Percentiles rank a stretch among this genome's conserved stretches.
Evolutionary conservation across 176 grass and related monocot species (phyloP).

Genomic region (Echinochloa phyllopogon): DNA sequence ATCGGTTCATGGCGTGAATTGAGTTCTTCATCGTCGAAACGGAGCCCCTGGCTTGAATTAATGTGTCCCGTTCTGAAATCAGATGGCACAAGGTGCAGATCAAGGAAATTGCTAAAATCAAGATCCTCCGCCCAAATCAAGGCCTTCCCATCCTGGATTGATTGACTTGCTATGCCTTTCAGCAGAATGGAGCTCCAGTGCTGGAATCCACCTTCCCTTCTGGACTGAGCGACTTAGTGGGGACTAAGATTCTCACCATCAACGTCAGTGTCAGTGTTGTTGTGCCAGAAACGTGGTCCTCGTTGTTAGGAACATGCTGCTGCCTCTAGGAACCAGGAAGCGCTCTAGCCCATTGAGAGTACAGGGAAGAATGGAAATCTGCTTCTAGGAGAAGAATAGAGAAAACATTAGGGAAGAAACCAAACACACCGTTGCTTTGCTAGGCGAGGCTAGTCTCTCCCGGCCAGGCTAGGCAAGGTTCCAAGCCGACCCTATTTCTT

Average conservation of each 20-base stretch:
- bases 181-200: not conserved
- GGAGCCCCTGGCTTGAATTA: not conserved
- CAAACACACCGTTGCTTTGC: not conserved
- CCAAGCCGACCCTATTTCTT: conserved; percentile 3
- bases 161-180: not conserved
- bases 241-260: not conserved
- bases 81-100: not conserved
- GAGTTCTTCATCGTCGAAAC: not conserved
- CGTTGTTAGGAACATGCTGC: not conserved
- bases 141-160: not conserved
- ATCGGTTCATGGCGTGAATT: not conserved
- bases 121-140: not conserved
- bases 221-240: not conserved
- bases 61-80: not conserved
- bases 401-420: not conserved
- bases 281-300: not conserved
- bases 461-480: not conserved
- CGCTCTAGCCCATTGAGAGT: not conserved
- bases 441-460: not conserved
- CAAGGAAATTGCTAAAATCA: not conserved
- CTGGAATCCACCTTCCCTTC: not conserved
- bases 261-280: not conserved
- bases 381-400: not conserved
- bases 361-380: not conserved
- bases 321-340: not conserved